Conservation (phyloP, 306 rosid species). For the Ochetophila trinervis region DNA sequence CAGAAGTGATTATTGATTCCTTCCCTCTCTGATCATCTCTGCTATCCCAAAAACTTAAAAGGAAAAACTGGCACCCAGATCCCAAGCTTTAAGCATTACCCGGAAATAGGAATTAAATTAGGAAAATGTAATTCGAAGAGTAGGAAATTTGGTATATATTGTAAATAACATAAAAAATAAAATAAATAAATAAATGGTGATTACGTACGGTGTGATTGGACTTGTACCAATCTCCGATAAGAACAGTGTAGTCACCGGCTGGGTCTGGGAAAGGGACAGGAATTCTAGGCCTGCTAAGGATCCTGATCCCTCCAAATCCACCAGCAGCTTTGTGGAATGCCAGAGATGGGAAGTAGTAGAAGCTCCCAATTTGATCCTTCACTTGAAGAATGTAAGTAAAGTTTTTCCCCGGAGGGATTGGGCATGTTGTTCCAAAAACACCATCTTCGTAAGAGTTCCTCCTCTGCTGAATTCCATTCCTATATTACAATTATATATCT, state of each 20-base stretch:
- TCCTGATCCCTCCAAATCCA: constrained; percentile 93
- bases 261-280: constrained; percentile 97
- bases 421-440: constrained; percentile 86
- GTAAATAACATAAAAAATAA: neutral
- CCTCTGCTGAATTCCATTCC: constrained; percentile 90
- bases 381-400: constrained; percentile 93
- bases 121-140: neutral
- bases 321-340: constrained; percentile 97
- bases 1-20: no score
- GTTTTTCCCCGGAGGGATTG: constrained; percentile 87
- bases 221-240: constrained; percentile 93
- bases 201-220: constrained; percentile 74
- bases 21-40: no score
- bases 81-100: no score
- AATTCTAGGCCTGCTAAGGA: constrained; percentile 87
- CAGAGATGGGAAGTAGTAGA: constrained; percentile 88
- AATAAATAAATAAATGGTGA: neutral
- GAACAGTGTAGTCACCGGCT: constrained; percentile 74
- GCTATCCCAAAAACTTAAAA: no score
- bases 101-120: no score
- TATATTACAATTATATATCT: constrained; percentile 3
- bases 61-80: no score
- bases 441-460: constrained; percentile 92
- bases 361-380: constrained; percentile 96
- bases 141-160: neutral